Evolutionary conservation across 2,329 filamentous ascomycete genomes (phyloP).

Genomic region (Lasiodiplodia theobromae): DNA sequence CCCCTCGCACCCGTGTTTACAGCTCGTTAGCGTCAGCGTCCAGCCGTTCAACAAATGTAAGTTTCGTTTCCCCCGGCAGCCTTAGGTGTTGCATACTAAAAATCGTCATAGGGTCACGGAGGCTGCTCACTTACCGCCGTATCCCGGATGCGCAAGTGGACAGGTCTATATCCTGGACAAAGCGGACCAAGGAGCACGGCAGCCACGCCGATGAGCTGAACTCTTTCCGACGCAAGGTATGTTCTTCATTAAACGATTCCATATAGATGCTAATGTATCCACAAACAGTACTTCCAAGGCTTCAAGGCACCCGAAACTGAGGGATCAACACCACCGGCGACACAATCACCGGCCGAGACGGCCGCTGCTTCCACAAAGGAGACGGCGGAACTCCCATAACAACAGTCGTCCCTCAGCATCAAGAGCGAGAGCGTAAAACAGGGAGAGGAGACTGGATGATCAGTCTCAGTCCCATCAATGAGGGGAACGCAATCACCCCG

Average conservation of each 20-base stretch:
- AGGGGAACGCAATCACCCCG: not conserved
- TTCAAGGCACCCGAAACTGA: constrained; percentile 40
- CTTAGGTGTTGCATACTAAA: constrained; percentile 45
- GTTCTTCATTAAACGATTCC: not conserved
- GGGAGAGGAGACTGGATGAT: not conserved
- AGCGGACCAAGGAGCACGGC: constrained; percentile 50
- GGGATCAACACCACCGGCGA: not conserved
- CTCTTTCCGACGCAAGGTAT: constrained; percentile 65
- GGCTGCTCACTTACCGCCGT: constrained; percentile 85
- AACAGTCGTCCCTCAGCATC: not conserved
- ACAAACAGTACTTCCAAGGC: constrained; percentile 46
- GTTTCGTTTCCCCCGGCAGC: constrained; percentile 50
- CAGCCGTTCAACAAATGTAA: constrained; percentile 84
- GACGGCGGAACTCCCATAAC: not conserved
- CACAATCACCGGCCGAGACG: not conserved
- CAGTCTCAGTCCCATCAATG: not conserved
- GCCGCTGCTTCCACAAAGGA: not conserved
- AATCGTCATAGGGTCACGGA: constrained; percentile 71
- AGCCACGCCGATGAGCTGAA: constrained; percentile 71
- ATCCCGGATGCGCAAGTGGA: constrained; percentile 54
- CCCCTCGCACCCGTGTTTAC: constrained; percentile 77
- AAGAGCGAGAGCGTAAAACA: not conserved
- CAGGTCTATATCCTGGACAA: constrained; percentile 30
- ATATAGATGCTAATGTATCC: not conserved
- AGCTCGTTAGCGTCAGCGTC: constrained; percentile 77